Evolutionary conservation across 495 filamentous ascomycete species (phyloP), one percentile per base, ranked within the genome.

Genomic region (Haplographium delicatum): DNA sequence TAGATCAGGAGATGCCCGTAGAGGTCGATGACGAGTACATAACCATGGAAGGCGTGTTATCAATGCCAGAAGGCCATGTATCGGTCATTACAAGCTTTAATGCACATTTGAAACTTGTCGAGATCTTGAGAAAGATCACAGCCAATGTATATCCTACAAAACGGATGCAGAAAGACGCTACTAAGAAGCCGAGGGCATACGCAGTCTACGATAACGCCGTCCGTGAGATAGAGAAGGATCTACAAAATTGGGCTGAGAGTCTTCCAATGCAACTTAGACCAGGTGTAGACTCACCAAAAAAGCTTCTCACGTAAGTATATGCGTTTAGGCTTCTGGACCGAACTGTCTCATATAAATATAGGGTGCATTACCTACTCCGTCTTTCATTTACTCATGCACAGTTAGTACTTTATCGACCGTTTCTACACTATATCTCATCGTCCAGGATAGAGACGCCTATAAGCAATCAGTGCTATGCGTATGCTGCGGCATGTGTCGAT

Each of bases 371-470:
- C 62, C 68, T 86, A 15, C 72, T 89, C 2, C 78, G 83, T 25
- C 80, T 89, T 58, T 75, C 83, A 34, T 88, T 81, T 62, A 78
- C 79, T 2, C 83, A 88, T 57, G 81, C 83, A 20, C 82, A 89
- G 60, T 77, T 89, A 68, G 76, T 89, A 54, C 78, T 89, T 56
- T 89, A 89, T 54, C 76, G 85, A 5, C 85, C 85, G 3, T 89
- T 89, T 59, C 65, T 89, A 25, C 85, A 89, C 63, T 88, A 88
- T 56, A 79, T 85, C 40, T 81, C 84, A 3, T 73, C 68, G 23
- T 20, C 65, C 47, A 71, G 78, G 56, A 64, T 69, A 4, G 71
- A 75, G 42, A 49, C 24, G 9, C 18, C 44, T 18, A 34, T 27
- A 23, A 49, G 31, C 28, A 88, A 94, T 55, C 83, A 91, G 62